Base-by-base conservation (phyloP, 805 yeast genomes). In the Lachancea waltii region DNA sequence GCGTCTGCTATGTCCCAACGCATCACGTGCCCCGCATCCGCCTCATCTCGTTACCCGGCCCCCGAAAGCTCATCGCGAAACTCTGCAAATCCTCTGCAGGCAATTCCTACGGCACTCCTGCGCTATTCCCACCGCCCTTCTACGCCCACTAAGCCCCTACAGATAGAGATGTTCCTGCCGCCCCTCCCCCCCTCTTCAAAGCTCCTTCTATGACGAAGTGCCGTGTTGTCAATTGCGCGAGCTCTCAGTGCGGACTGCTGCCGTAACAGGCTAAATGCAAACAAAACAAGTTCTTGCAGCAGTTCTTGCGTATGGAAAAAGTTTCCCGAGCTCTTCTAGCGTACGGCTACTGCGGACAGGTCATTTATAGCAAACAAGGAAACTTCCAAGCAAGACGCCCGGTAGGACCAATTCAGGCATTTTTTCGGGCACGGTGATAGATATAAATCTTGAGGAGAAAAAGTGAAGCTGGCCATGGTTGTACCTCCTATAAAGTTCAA, bases 291-390 rank as follows among this genome's bases (percentile, higher is more conserved):
- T 23, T 23, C 26, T 23, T 23, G 26, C 26, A 23, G 26, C 26
- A 23, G 13, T 23, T 23, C 26, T 23, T 23, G 26, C 26, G 26
- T 23, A 23, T 23, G 26, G 26, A 23, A 23, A 23, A 23, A 23
- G 26, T 23, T 23, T 23, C 26, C 26, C 26, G 26, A 23, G 26
- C 13, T 23, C 13, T 23, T 23, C 26, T 23, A 23, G 26, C 26
- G 26, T 11, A 13, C 10, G 26, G 15, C 30, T n/a, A 17, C 30
- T 14, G 15, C 18, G 30, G 16, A 27, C 17, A 27, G 14, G 30
- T 14, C 18, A 27, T 14, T 16, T 13, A 21, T 32, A 32, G 35
- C 35, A 32, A 32, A 32, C 17, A 32, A 32, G 35, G 23, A 32
- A 32, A 22, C 35, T 15, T 18, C 21, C 23, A 32, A 32, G 35